Evolutionary conservation across 345 rosid species (phyloP), one percentile per base, ranked within the genome.

Genomic region (Ceriops zippeliana): DNA sequence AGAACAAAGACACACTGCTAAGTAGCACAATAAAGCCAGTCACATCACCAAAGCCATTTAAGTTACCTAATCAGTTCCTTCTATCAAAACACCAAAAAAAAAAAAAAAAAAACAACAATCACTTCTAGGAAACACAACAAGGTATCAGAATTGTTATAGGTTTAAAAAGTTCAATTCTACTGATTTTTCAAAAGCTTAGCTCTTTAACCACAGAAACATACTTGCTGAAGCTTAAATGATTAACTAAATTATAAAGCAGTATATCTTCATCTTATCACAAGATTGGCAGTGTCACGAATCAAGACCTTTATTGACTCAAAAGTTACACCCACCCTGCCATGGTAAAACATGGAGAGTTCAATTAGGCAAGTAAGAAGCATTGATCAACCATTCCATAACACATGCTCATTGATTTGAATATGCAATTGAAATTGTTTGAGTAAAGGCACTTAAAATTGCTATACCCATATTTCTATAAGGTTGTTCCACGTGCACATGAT

Each of bases 401-500:
- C 62, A 35, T 27, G 19, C 13, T 42, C 16, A 42, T 42, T 42
- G 17, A 42, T 15, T 42, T 42, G 49, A 42, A 42, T 42, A 13
- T 42, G 49, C 3, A 13, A 42, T 15, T 42, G 5, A 42, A 13
- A 42, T 42, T 42, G 17, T 42, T 42, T 16, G 1, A 42, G 61
- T 37, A 37, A 30, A 77, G 16, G 24, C 34, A 66, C 35, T 60
- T 24, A 31, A 32, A 52, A 73, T 22, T 20, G 65, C 58, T 70
- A 52, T 86, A 87, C 97, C 91, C 74, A 67, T 34, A 79, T 77
- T 80, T 68, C 80, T 52, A 63, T 80, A 72, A 13, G 84, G 86
- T 62, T 85, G 88, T 71, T 89, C 97, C 20, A 78, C 65, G 51
- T 78, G 89, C 79, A 81, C 58, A 69, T 80, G 84, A 80, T 83